Percentiles rank a stretch among this genome's conserved stretches.
Conservation (phyloP, 768 basidiomycete genomes). For the Fistulinella prunicolor region DNA sequence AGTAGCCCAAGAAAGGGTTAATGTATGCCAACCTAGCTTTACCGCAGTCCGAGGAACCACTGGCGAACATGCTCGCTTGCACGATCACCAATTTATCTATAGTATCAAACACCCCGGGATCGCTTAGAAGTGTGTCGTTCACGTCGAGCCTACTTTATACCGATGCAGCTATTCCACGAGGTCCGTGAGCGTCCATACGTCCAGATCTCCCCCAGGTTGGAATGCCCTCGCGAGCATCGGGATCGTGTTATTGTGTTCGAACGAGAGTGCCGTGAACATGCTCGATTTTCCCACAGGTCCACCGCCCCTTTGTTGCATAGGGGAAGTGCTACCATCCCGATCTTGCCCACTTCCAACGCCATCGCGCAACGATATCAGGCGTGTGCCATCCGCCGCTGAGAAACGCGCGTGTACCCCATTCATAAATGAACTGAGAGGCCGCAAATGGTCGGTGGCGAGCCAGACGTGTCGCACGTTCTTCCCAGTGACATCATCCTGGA, state of each 20-base stretch:
- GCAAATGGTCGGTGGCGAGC: constrained; percentile 57
- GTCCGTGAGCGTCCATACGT: constrained; percentile 42
- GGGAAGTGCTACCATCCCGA: neutral
- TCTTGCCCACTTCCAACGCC: neutral
- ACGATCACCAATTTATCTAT: constrained; percentile 56
- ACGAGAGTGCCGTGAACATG: constrained; percentile 44
- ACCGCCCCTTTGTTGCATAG: neutral
- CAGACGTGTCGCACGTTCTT: constrained; percentile 42
- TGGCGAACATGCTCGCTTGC: constrained; percentile 48
- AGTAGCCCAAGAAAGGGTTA: neutral
- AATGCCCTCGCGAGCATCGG: constrained; percentile 44
- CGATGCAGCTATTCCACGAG: constrained; percentile 35
- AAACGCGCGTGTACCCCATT: constrained; percentile 4
- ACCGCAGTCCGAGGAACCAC: constrained; percentile 46
- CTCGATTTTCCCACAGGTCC: constrained; percentile 36
- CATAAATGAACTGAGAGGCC: constrained; percentile 1
- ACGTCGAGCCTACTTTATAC: constrained; percentile 20
- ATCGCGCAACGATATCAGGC: neutral
- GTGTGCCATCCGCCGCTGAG: constrained; percentile 14
- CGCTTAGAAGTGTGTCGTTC: constrained; percentile 37
- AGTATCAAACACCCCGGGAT: constrained; percentile 52
- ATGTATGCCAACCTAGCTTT: constrained; percentile 40
- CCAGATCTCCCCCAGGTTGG: constrained; percentile 37
- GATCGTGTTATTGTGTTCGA: constrained; percentile 46
- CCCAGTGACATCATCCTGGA: constrained; percentile 30